These are phyloP conservation scores for Pleurotus djamor DNA, from an alignment of 768 basidiomycete genomes.

Conservation along the genomic window DNA sequence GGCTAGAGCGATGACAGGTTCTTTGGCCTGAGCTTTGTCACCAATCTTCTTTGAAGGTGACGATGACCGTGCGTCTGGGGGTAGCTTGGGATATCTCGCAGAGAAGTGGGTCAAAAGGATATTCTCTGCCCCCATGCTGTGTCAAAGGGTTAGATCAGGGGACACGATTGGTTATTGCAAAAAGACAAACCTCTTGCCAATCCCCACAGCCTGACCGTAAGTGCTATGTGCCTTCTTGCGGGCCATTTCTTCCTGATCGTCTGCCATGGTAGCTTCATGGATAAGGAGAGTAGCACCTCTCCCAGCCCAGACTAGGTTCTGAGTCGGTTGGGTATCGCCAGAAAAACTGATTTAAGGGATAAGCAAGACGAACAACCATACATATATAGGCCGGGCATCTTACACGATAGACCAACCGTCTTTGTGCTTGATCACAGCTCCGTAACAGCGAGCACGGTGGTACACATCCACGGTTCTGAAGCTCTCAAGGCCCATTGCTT, in stretches of 20 bases:
- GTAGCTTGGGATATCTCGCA: conserved; percentile 88
- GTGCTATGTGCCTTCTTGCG: conserved; percentile 83
- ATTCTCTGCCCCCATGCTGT: conserved; percentile 82
- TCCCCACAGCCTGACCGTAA: conserved; percentile 80
- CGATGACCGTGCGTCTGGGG: conserved; percentile 40
- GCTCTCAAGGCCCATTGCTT: conserved; percentile 51
- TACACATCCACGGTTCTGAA: conserved; percentile 70
- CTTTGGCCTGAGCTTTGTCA: conserved; percentile 14
- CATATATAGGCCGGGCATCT: conserved; percentile 30
- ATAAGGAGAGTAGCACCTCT: conserved; percentile 76
- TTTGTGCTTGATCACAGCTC: conserved; percentile 60
- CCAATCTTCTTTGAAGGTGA: conserved; percentile 4
- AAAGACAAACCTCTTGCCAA: conserved; percentile 61
- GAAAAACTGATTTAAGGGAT: conserved; percentile 62
- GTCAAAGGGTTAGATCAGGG: neutral
- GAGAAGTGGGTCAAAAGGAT: conserved; percentile 96
- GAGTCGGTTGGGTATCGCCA: conserved; percentile 83
- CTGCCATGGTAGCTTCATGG: conserved; percentile 92
- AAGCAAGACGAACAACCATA: too few relatives aligned
- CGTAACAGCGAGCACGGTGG: conserved; percentile 75
- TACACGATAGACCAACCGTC: conserved; percentile 82
- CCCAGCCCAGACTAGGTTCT: conserved; percentile 64
- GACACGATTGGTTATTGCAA: conserved; percentile 5
- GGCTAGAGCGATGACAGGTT: conserved; percentile 66
- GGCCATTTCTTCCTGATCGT: conserved; percentile 78